Base-by-base conservation (phyloP, 2,329 filamentous ascomycete genomes). In the Epichloe sibirici region DNA sequence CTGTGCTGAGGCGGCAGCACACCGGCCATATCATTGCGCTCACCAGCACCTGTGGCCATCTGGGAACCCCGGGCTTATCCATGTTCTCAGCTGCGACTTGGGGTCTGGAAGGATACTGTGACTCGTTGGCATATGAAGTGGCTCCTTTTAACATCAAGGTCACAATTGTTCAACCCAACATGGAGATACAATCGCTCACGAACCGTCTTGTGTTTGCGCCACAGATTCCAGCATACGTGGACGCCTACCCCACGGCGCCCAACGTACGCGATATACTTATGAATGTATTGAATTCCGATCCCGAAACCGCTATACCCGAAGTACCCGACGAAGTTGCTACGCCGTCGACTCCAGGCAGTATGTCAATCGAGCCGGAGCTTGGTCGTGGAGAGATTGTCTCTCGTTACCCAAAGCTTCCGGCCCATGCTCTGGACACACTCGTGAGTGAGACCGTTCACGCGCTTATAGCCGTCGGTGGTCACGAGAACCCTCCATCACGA, bases 71-170 rank as follows among this genome's bases (percentile, higher is more conserved):
- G 0, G 90, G 90, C 2, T 80, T 97, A 71, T 81, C 88, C 52
- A 87, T 94, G 74, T 93, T 95, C 66, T 93, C 90, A 58, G 89
- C 91, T 17, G 87, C 90, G 13, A 90, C 90, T 39, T 96, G 91
- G 90, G 93, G 90, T 1, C 78, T 96, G 38, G 93, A 97, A 70
- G 93, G 91, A 17, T 96, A 93, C 67, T 96, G 90, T 71, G 91
- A 97, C 70, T 89, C 88, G 55, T 77, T 98, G 25, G 90, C 91
- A 1, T 98, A 96, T 69, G 93, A 98, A 69, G 86, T 98, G 57
- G 87, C 91, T 0, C 93, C 93, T 0, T 97, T 97, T 74, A 96
- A 96, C 70, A 83, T 97, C 71, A 95, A 91, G 68, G 81, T 97
- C 67, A 96, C 90, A 42, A 90, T 97, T 59, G 85, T 98, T 45